phyloP scores from a whole-genome alignment of 805 yeast genomes.

The Phaffomyces opuntiae region DNA sequence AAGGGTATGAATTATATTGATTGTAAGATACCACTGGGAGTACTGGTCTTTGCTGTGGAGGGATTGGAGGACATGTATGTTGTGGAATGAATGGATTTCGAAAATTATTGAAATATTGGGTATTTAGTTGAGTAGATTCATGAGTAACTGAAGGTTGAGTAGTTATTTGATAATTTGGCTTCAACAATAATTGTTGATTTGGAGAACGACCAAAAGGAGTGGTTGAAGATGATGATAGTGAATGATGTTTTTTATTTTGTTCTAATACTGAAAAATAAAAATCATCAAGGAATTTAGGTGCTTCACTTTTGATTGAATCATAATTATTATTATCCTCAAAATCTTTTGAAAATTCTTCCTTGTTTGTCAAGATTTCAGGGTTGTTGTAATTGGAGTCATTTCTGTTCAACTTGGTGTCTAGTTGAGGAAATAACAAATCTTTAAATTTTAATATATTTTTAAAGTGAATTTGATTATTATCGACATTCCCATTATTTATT shows the following conservation, averaged over 20 bases:
- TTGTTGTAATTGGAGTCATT: not conserved
- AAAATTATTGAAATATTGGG: too few species aligned
- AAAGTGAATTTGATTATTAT: constrained; percentile 14
- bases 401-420: constrained; percentile 2
- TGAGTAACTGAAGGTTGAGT: too few species aligned
- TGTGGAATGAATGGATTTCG: too few species aligned
- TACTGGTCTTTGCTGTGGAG: too few species aligned
- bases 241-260: not conserved
- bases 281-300: constrained; percentile 18
- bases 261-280: constrained; percentile 16
- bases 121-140: too few species aligned
- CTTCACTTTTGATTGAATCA: constrained; percentile 9
- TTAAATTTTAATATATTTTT: constrained; percentile 19
- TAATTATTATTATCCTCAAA: constrained; percentile 11
- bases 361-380: not conserved
- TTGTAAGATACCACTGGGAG: too few species aligned
- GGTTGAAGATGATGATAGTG: not conserved
- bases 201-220: not conserved
- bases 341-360: constrained; percentile 15
- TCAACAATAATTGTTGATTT: too few species aligned
- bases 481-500: not conserved
- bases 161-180: too few species aligned
- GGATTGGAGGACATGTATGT: too few species aligned
- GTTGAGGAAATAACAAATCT: constrained; percentile 21
- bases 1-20: too few species aligned